Conservation (phyloP, 2,329 filamentous ascomycete species). For the Clarireedia monteithiana region DNA sequence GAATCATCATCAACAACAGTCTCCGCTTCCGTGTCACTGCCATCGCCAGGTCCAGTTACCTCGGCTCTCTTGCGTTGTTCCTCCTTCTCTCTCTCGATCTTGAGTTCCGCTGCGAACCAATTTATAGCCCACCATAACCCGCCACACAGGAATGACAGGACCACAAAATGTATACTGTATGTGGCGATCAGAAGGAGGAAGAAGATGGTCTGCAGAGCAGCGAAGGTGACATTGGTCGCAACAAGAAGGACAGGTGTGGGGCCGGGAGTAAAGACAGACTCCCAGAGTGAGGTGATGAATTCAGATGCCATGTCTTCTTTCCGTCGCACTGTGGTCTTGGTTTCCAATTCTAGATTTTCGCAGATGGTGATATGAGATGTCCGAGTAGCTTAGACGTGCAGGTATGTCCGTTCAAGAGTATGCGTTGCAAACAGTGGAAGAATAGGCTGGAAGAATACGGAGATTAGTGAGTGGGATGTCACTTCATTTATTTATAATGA, state of each 20-base stretch:
- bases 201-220: constrained; percentile 72
- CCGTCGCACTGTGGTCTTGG: too few relatives aligned
- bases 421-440: not conserved
- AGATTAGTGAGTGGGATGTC: constrained; percentile 8
- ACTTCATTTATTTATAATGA: constrained; percentile 8
- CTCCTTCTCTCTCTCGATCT: constrained; percentile 34
- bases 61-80: constrained; percentile 23
- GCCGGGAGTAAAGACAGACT: constrained; percentile 88
- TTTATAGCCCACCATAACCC: constrained; percentile 92
- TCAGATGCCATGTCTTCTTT: not conserved
- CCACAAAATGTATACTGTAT: constrained; percentile 79
- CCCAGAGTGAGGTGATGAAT: constrained; percentile 72
- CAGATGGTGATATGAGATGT: not conserved
- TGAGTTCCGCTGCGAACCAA: constrained; percentile 78
- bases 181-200: constrained; percentile 70
- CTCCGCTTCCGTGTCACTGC: constrained; percentile 40
- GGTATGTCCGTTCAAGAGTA: not conserved
- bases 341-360: not conserved
- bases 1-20: constrained; percentile 39
- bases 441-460: not conserved
- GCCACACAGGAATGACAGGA: constrained; percentile 70
- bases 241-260: constrained; percentile 80
- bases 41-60: constrained; percentile 20
- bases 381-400: not conserved
- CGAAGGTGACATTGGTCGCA: constrained; percentile 87